Percentiles rank a stretch among this genome's conserved stretches.
phyloP scores from a whole-genome alignment of 2,329 filamentous ascomycete species.

The Ceratocystis cubensis region DNA sequence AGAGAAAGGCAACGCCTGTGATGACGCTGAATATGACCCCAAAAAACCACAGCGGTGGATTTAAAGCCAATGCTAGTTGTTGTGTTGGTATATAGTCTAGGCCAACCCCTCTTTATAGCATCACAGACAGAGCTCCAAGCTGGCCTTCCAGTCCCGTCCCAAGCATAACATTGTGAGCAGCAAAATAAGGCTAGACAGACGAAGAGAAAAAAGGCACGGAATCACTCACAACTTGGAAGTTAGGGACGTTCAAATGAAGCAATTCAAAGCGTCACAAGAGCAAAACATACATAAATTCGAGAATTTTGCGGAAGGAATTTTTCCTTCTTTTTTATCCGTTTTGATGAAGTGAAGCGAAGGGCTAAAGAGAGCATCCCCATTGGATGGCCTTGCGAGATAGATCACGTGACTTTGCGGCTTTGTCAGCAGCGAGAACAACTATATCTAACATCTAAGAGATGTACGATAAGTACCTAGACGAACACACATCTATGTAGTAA shows the following conservation, averaged over 20 bases:
- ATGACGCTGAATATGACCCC: too few relatives aligned
- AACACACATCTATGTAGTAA: too few relatives aligned
- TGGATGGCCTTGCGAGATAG: not conserved
- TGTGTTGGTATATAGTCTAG: not conserved
- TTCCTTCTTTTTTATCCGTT: too few relatives aligned
- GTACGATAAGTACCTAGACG: not conserved
- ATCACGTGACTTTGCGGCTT: not conserved
- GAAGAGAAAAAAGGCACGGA: not conserved
- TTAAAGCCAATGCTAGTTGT: too few relatives aligned
- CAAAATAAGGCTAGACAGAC: not conserved
- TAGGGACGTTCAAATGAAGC: too few relatives aligned
- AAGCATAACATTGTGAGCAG: not conserved
- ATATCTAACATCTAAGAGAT: not conserved
- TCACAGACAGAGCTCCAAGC: not conserved
- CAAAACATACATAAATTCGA: too few relatives aligned
- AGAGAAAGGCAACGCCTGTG: too few relatives aligned
- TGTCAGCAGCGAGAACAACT: not conserved
- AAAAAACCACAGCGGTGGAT: too few relatives aligned
- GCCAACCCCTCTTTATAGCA: not conserved
- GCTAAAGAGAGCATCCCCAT: not conserved
- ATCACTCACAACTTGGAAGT: not conserved
- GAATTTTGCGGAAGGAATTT: too few relatives aligned
- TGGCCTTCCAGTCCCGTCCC: not conserved
- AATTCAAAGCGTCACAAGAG: too few relatives aligned
- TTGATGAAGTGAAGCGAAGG: too few relatives aligned